Conservation (phyloP, 345 rosid species). For the Eucalyptus polyanthemos region DNA sequence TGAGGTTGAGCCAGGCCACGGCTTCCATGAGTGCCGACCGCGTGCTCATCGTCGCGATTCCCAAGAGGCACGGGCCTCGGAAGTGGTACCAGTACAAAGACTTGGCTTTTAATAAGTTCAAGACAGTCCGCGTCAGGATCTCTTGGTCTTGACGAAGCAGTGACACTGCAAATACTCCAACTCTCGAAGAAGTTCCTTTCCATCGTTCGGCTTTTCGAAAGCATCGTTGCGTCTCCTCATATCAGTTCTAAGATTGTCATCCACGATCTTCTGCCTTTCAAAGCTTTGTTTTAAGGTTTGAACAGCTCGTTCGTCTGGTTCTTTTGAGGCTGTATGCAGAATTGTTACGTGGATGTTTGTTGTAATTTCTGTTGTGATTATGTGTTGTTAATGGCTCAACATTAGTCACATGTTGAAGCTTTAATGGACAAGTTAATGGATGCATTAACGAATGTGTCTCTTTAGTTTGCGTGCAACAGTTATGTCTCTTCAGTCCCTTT, state of each 20-base stretch:
- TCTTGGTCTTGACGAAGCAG: not conserved
- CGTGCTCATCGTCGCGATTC: not conserved
- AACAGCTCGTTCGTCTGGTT: too few species aligned
- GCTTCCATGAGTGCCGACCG: not conserved
- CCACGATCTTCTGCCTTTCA: not conserved
- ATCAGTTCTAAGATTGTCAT: not conserved
- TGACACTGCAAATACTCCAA: not conserved
- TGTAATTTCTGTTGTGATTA: too few species aligned
- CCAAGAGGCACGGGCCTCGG: not conserved
- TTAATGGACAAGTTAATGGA: too few species aligned
- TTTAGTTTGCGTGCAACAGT: too few species aligned
- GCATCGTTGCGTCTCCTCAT: not conserved
- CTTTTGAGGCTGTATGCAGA: too few species aligned
- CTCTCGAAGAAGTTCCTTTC: not conserved
- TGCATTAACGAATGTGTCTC: too few species aligned
- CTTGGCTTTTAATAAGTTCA: not conserved
- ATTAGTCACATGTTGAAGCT: too few species aligned
- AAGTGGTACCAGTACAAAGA: not conserved
- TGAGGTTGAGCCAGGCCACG: not conserved
- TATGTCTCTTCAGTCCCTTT: too few species aligned
- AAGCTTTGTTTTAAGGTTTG: not conserved
- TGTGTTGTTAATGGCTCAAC: too few species aligned
- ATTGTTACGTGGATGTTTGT: too few species aligned
- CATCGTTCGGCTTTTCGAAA: not conserved
- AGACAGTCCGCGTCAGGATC: not conserved